Base-by-base conservation (phyloP, 495 filamentous ascomycete species). In the Aspergillus sclerotioniger region DNA sequence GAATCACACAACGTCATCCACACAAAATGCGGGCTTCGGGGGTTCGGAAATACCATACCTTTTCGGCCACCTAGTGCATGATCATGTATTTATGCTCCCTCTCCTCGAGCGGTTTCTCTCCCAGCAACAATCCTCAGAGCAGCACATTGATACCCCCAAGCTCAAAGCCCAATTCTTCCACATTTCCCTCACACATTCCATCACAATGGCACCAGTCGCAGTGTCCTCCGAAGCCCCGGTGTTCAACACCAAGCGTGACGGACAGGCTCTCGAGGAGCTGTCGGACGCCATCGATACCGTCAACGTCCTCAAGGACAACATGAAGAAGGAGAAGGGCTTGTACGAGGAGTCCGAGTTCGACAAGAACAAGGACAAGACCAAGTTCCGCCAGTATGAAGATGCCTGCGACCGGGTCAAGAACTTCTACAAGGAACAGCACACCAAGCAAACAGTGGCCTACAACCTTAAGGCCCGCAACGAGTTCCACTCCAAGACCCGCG, bases 381-480 rank as follows among this genome's bases (percentile, higher is more conserved):
- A 85, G 59, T 96, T 96, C 76, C 82, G 88, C 25, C 87, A 90
- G 64, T 94, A 91, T 75, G 83, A 87, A 51, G 81, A 84, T 21
- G 88, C 90, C 58, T 90, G 87, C 71, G 85, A 89, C 72, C 81
- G 89, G 21, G 89, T 94, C 64, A 88, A 89, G 73, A 79, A 78
- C 77, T 94, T 94, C 76, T 94, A 94, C 79, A 77, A 78, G 31
- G 89, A 92, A 69, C 90, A 92, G 63, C 90, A 94, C 73, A 81
- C 81, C 69, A 90, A 90, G 76, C 90, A 94, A 65, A 94, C 89
- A 0, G 87, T 92, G 0, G 88, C 88, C 13, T 90, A 91, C 81
- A 92, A 92, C 75, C 80, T 92, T 16, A 82, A 86, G 54, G 82
- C 88, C 6, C 88, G 91, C 41, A 79, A 87, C 59, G 76, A 76